Evolutionary conservation across 2,329 filamentous ascomycete genomes (phyloP).

Genomic region (Fusarium sp.): DNA sequence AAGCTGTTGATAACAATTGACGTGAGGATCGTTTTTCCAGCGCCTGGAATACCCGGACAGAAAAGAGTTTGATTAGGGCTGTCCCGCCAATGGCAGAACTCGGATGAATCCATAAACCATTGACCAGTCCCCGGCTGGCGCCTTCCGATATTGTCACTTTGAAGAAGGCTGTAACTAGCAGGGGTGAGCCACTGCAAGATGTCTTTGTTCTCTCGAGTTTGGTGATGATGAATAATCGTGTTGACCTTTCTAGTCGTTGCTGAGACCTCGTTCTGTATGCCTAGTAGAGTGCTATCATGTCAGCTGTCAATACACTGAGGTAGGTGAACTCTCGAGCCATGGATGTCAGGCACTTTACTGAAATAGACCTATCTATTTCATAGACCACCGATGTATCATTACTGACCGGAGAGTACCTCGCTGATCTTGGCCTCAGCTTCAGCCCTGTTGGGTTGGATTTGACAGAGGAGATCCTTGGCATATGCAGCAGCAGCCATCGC

Average conservation of each 20-base stretch:
- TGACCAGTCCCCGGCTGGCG: slow-evolving; percentile 36
- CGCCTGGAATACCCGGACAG: neutral
- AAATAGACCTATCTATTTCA: too few species aligned
- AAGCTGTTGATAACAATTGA: neutral
- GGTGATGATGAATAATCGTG: neutral
- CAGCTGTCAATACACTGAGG: too few species aligned
- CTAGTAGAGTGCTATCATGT: too few species aligned
- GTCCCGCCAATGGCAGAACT: neutral
- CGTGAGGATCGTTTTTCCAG: neutral
- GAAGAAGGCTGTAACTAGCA: slow-evolving; percentile 49
- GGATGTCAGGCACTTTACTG: rapidly evolving
- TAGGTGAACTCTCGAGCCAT: too few species aligned
- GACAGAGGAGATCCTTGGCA: slow-evolving; percentile 5
- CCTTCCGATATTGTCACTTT: slow-evolving; percentile 49
- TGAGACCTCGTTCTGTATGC: neutral
- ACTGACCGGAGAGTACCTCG: neutral
- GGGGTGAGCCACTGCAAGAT: slow-evolving; percentile 52
- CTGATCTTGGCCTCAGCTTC: neutral
- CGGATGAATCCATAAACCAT: neutral
- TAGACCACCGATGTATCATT: too few species aligned
- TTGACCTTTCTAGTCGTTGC: neutral
- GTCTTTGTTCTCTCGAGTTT: neutral
- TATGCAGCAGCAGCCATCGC: slow-evolving; percentile 46
- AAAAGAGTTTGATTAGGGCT: neutral
- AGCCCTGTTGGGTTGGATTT: neutral